Evolutionary conservation across 305 asterid species (phyloP).

Genomic region (Withania somnifera): DNA sequence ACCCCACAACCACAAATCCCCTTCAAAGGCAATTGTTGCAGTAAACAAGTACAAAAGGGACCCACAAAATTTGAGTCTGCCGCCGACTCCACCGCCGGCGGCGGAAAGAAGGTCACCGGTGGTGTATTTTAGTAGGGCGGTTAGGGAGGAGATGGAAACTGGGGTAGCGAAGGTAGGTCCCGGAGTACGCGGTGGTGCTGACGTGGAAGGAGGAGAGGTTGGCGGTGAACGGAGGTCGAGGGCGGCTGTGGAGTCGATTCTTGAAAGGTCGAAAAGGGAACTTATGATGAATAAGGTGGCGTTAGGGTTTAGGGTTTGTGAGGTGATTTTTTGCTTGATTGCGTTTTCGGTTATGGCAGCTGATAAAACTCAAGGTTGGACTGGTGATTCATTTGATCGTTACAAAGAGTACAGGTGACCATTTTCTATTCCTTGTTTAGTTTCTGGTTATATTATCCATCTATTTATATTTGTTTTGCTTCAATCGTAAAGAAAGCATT

Average conservation of each 20-base stretch:
- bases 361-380: conserved; percentile 85
- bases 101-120: background rate
- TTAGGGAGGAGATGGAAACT: conserved; percentile 5
- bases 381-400: conserved; percentile 83
- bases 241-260: conserved; percentile 20
- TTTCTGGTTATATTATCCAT: background rate
- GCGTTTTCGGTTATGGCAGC: conserved; percentile 69
- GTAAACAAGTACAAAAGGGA: background rate
- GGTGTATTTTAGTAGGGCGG: conserved; percentile 4
- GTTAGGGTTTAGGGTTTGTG: conserved; percentile 61
- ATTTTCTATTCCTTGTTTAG: background rate
- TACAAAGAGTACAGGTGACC: conserved; percentile 66
- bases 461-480: background rate
- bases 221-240: conserved; percentile 16
- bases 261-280: conserved; percentile 39
- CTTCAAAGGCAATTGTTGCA: conserved; percentile 2
- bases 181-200: background rate
- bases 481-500: background rate
- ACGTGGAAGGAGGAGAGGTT: conserved; percentile 3
- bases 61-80: background rate
- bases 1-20: background rate
- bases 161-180: conserved; percentile 4
- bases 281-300: conserved; percentile 29
- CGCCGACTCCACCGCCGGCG: conserved; percentile 1
- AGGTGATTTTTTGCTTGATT: conserved; percentile 40